Evolutionary conservation across 345 rosid species (phyloP), one percentile per base, ranked within the genome.

Genomic region (Populus pruinosa): DNA sequence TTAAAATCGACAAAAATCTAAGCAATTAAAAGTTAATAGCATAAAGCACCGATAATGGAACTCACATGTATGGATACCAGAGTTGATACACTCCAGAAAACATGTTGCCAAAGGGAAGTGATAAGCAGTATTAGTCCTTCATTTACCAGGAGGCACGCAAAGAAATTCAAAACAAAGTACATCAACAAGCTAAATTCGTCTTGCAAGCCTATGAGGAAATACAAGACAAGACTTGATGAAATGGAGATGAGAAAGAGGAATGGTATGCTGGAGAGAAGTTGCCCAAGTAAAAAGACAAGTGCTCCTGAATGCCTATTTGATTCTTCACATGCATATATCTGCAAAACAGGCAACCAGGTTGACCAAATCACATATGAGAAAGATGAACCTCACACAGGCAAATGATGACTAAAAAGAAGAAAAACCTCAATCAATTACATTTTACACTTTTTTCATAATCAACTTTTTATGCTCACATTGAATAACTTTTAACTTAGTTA

Each of bases 101-200:
- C 83, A 78, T 96, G 86, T 81, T 83, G 90, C 90, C 94, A 93
- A 55, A 92, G 80, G 70, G 94, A 87, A 80, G 87, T 85, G 41
- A 94, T 76, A 39, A 82, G 82, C 76, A 96, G 91, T 87, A 91
- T 87, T 43, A 96, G 77, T 66, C 99, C 99, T 85, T 96, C 99
- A 76, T 94, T 96, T 67, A 90, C 97, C 41, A 96, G 59, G 70
- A 96, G 91, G 87, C 97, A 94, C 84, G 86, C 83, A 83, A 96
- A 96, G 90, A 96, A 88, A 84, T 96, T 96, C 80, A 96, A 91
- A 76, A 96, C 98, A 75, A 94, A 94, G 90, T 96, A 96, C 99
- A 96, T 94, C 82, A 96, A 87, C 87, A 94, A 86, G 88, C 98
- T 91, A 87, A 96, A 96, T 56, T 90, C 95, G 44, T 94, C 94